Percentiles rank a stretch among this genome's conserved stretches.
Conservation (phyloP, 2,329 filamentous ascomycete species). For the Stachybotrys echinatus region DNA sequence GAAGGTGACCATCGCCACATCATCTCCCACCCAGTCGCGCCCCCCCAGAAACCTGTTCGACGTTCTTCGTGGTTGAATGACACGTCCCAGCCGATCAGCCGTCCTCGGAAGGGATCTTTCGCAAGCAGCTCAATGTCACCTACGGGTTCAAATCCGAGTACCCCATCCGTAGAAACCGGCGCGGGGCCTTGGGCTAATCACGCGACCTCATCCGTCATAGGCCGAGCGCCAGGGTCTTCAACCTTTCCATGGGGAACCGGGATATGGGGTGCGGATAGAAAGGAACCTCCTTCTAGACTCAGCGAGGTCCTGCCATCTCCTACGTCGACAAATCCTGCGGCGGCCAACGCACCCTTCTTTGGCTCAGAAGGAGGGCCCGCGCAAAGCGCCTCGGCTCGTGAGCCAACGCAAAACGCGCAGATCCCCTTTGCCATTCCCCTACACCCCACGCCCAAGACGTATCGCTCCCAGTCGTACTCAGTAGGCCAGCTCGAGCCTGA, state of each 20-base stretch:
- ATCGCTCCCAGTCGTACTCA: constrained; percentile 94
- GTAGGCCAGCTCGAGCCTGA: constrained; percentile 84
- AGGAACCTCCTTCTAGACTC: constrained; percentile 69
- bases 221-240: constrained; percentile 41
- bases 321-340: constrained; percentile 53
- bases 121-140: constrained; percentile 72
- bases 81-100: constrained; percentile 56
- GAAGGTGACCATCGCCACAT: constrained; percentile 67
- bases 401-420: constrained; percentile 52
- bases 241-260: constrained; percentile 70
- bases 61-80: constrained; percentile 86
- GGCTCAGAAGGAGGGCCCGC: constrained; percentile 36
- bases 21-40: constrained; percentile 38
- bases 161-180: constrained; percentile 62
- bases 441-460: constrained; percentile 86
- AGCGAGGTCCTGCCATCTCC: constrained; percentile 72
- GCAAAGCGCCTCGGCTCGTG: constrained; percentile 48
- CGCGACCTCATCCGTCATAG: constrained; percentile 38
- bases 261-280: constrained; percentile 79
- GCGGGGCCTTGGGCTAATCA: constrained; percentile 51
- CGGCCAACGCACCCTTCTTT: constrained; percentile 42
- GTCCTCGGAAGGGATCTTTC: constrained; percentile 72
- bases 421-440: constrained; percentile 85
- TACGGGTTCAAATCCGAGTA: constrained; percentile 74
- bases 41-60: constrained; percentile 58